Evolutionary conservation across 192 early-diverging fungal genomes (phyloP), one percentile per base, ranked within the genome.

Genomic region (Entomortierella parvispora): DNA sequence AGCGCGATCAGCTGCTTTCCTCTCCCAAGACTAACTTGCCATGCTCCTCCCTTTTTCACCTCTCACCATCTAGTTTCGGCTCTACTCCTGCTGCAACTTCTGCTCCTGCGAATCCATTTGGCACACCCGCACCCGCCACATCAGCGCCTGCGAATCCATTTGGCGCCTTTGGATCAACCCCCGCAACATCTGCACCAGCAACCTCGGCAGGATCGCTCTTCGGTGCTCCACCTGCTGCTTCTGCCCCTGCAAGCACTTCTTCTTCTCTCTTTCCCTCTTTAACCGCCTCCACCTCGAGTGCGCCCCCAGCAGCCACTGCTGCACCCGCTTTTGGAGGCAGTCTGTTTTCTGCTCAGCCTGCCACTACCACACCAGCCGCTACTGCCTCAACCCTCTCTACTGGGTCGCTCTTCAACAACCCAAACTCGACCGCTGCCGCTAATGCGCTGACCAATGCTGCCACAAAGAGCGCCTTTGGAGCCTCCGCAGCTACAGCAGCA

Each of bases 361-460:
- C 43, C 22, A 45, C 43, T 14, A 22, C 40, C 0, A 44, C 57
- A n/a, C n/a, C n/a, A n/a, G 58, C 55, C 2, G 15, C 51, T n/a
- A 53, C 56, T 29, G 58, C 71, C 34, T 25, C 72, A 3, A 51
- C 55, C 20, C 55, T 55, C 22, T 28, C 49, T 22, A 44, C 63
- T 8, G 63, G 64, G 9, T 67, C 60, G 12, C 55, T 77, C 29
- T 77, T 77, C 37, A 37, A 46, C 23, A 52, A 12, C 17, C n/a
- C 51, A 3, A 77, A 46, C 42, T 56, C 74, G 7, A 62, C 65
- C 3, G 55, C 65, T 0, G 72, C 72, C 20, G 40, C 72, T 9
- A 58, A 40, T 20, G 59, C 72, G 17, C 29, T 77, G 11, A 44
- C 20, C 26, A 77, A 44, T 49, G 72, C 65, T 4, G 42, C 74